phyloP scores from a whole-genome alignment of 257 asterid species.

The Scutellaria galericulata region DNA sequence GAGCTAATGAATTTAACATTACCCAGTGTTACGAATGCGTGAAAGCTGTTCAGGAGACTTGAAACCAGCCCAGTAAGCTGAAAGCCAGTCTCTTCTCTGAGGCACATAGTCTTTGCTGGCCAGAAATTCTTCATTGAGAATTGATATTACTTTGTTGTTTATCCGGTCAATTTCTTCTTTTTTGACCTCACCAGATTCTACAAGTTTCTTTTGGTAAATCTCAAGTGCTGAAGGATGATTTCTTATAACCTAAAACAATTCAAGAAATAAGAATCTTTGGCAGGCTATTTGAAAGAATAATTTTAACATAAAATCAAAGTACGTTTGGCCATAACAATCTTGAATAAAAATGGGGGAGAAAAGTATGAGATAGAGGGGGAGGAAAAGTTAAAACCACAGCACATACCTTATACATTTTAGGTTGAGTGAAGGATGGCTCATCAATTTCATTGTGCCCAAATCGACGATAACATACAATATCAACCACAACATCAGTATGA shows the following conservation, averaged over 20 bases:
- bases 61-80: conserved; percentile 93
- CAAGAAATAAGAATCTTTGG: conserved; percentile 32
- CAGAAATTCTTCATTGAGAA: conserved; percentile 89
- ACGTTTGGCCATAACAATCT: not conserved
- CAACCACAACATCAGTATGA: conserved; percentile 95
- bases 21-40: conserved; percentile 91
- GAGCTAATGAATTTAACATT: conserved; percentile 33
- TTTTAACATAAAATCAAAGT: conserved; percentile 3
- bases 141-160: conserved; percentile 69
- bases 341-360: not conserved
- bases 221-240: conserved; percentile 87
- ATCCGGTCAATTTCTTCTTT: conserved; percentile 74
- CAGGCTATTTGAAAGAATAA: not conserved
- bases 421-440: conserved; percentile 95
- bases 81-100: conserved; percentile 95
- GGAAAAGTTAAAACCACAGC: conserved; percentile 10
- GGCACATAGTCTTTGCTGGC: conserved; percentile 96
- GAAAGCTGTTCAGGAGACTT: conserved; percentile 96
- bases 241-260: conserved; percentile 69
- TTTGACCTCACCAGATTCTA: conserved; percentile 70
- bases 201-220: conserved; percentile 81
- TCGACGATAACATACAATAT: conserved; percentile 90
- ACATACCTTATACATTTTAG: conserved; percentile 87
- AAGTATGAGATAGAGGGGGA: not conserved
- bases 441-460: conserved; percentile 98